Base-by-base conservation (phyloP, 331 rosid genomes). In the Acacia pycnantha region DNA sequence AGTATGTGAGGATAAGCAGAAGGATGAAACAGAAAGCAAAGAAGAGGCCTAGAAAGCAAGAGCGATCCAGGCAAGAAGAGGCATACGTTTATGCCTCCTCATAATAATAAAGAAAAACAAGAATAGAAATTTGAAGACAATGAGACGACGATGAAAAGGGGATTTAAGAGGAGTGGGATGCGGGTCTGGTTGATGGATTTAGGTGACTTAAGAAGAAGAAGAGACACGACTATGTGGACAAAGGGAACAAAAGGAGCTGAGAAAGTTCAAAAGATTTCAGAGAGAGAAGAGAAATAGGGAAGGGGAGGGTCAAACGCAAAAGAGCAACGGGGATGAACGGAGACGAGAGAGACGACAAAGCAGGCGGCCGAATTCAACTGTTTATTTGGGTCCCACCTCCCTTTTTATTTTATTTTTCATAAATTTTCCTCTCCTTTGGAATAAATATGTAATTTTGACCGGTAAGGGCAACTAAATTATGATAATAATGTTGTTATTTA, bases 301-400 rank as follows among this genome's bases (percentile, higher is more conserved):
- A 82, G 14, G 81, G 24, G 85, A 86, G 91, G 64, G 97, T 88
- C 92, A 90, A 90, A 90, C 85, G 81, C 84, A 72, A 84, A 64
- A 83, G 83, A 83, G 83, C 92, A 90, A 86, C 89, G 98, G 87
- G 80, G 92, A 86, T 78, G 94, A 78, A 87, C 90, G 90, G 87
- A 86, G 91, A 85, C 91, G 88, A 90, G 58, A 74, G 90, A 90
- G 88, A 93, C 92, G 98, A 95, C 97, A 95, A 93, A 93, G 77
- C 84, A 70, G 89, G 89, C 94, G 92, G 97, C 94, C 85, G 88
- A 87, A 81, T 88, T 85, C 54, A 81, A 86, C 92, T 89, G 90
- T 94, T 81, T 18, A 78, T 1, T 3, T 70, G 90, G 92, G 92
- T 54, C 94, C 94, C 86, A 67, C 79, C 53, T 4, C 19, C 76